Conservation (phyloP, 495 filamentous ascomycete species). For the Daldinia bambusicola region DNA sequence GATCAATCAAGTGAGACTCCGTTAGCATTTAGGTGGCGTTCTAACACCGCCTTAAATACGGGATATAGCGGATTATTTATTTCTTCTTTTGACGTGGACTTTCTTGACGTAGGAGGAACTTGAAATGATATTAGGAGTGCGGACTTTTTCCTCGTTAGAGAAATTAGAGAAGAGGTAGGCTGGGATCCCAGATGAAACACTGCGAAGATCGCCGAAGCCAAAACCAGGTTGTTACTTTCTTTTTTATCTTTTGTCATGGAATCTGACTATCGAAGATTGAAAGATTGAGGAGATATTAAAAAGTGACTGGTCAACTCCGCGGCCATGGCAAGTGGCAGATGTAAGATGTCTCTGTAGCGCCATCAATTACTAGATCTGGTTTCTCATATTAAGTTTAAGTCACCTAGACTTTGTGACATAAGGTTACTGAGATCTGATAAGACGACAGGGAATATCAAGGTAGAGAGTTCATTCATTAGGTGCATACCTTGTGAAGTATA, state of each 20-base stretch:
- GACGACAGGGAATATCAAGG: not conserved
- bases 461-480: not conserved
- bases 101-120: slow-evolving; percentile 19
- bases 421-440: slow-evolving; percentile 31
- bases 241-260: slow-evolving; percentile 13
- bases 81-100: slow-evolving; percentile 37
- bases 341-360: slow-evolving; percentile 30
- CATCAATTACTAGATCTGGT: slow-evolving; percentile 26
- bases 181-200: slow-evolving; percentile 20
- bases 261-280: not conserved
- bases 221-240: slow-evolving; percentile 12
- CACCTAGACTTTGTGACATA: slow-evolving; percentile 9
- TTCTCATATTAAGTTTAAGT: slow-evolving; percentile 12
- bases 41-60: slow-evolving; percentile 35
- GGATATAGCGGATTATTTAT: slow-evolving; percentile 43
- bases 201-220: slow-evolving; percentile 15
- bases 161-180: too few relatives aligned
- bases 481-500: not conserved
- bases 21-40: slow-evolving; percentile 44
- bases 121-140: slow-evolving; percentile 31
- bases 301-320: slow-evolving; percentile 41
- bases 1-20: slow-evolving; percentile 51
- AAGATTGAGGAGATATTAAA: slow-evolving; percentile 27
- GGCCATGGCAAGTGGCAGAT: slow-evolving; percentile 15
- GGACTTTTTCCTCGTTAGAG: slow-evolving; percentile 40